Conservation (phyloP, 2,329 filamentous ascomycete genomes). For the Aspergillus oerlinghausenensis region DNA sequence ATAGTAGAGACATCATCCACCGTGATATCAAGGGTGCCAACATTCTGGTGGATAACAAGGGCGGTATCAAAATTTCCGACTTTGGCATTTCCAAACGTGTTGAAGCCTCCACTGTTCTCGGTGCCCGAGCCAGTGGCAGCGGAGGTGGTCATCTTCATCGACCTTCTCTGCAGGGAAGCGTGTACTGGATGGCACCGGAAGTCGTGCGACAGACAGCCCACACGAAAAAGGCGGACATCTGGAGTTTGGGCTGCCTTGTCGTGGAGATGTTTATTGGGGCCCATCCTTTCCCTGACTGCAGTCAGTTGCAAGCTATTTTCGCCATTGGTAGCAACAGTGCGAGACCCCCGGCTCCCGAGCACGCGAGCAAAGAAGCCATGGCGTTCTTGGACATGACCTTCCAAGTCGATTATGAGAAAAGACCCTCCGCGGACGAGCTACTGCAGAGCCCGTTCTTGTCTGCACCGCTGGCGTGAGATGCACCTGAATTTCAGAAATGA, state of each 20-base stretch:
- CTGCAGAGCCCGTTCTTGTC: slow-evolving; percentile 77
- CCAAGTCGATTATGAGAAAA: slow-evolving; percentile 88
- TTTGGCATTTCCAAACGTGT: slow-evolving; percentile 98
- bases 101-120: slow-evolving; percentile 79
- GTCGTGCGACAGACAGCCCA: slow-evolving; percentile 97
- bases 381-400: slow-evolving; percentile 85
- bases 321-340: slow-evolving; percentile 90
- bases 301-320: slow-evolving; percentile 96
- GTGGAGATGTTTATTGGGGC: slow-evolving; percentile 99
- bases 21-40: slow-evolving; percentile 99
- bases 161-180: slow-evolving; percentile 85
- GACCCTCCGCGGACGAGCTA: slow-evolving; percentile 87
- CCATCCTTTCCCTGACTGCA: slow-evolving; percentile 95
- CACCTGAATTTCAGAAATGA: background rate
- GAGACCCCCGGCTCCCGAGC: slow-evolving; percentile 80
- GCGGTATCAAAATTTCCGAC: slow-evolving; percentile 97
- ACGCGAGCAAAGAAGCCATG: slow-evolving; percentile 77
- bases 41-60: slow-evolving; percentile 97
- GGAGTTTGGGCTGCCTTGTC: slow-evolving; percentile 92
- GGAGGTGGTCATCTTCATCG: slow-evolving; percentile 45
- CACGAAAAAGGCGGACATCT: slow-evolving; percentile 97
- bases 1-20: slow-evolving; percentile 93
- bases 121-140: slow-evolving; percentile 35
- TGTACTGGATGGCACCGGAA: slow-evolving; percentile 99
- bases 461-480: slow-evolving; percentile 54